phyloP scores from a whole-genome alignment of 106 monocot species.

The Allium cepa region DNA sequence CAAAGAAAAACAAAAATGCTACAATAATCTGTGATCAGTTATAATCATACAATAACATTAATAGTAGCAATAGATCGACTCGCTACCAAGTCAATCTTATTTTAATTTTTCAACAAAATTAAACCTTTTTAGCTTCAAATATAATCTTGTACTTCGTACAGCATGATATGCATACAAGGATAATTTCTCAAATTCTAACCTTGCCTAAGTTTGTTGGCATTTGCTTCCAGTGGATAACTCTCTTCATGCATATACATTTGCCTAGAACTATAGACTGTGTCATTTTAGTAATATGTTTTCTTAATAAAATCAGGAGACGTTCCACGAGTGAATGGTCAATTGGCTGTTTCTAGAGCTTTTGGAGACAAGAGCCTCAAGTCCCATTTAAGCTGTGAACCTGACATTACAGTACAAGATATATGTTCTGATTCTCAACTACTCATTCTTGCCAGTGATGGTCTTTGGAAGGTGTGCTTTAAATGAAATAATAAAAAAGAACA shows the following conservation, averaged over 20 bases:
- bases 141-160: too few relatives aligned
- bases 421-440: conserved; percentile 37
- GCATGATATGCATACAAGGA: too few relatives aligned
- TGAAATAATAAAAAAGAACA: background rate
- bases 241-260: background rate
- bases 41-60: too few relatives aligned
- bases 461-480: conserved; percentile 57
- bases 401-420: conserved; percentile 43
- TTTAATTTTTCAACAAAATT: too few relatives aligned
- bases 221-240: too few relatives aligned
- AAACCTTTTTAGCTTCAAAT: too few relatives aligned
- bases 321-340: conserved; percentile 69
- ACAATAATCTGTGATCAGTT: too few relatives aligned
- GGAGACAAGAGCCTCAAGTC: conserved; percentile 78
- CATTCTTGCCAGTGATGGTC: conserved; percentile 71
- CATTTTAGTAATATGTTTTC: background rate
- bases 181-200: too few relatives aligned
- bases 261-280: background rate
- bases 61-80: too few relatives aligned
- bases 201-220: too few relatives aligned
- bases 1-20: too few relatives aligned
- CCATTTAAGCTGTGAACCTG: conserved; percentile 63
- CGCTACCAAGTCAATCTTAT: too few relatives aligned
- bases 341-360: conserved; percentile 85
- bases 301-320: conserved; percentile 52